Evolutionary conservation across 1,284 basidiomycete genomes (phyloP), one percentile per base, ranked within the genome.

Genomic region (Leccinum insolens): DNA sequence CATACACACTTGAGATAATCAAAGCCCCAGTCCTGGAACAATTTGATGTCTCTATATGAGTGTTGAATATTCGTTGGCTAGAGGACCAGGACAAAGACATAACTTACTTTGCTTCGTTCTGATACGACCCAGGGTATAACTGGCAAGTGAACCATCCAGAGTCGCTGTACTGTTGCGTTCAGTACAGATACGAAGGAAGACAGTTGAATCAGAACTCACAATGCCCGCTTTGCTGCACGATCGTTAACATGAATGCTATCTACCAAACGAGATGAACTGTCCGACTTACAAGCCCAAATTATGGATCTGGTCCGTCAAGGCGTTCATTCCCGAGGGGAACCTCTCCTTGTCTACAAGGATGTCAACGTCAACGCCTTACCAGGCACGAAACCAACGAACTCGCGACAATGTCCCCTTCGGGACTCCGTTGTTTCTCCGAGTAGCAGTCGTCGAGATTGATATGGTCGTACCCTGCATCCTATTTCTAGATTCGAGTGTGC

Each of bases 361-460:
- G 55, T 69, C 62, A 65, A 15, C 9, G 28, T 28, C 15, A 67
- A 11, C 34, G 11, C 60, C 60, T 5, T 22, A 34, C 7, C 17
- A 49, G 8, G n/a, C 4, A 1, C 2, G 25, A 65, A 61, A 60
- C n/a, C n/a, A n/a, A 70, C 75, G 61, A 62, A 82, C 81, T 73
- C 58, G 83, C 85, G 60, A 87, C 78, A 41, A 88, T 82, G 68
- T 84, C 78, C 9, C 87, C 88, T 15, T 72, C 70, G 7, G 77
- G 69, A 65, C 73, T 85, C 49, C 87, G 80, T 57, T 85, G 75
- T 66, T 83, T 86, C 73, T 86, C 83, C 4, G 86, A 82, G 72
- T 86, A 89, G 71, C 87, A 89, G 67, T 88, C 87, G 68, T 89
- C 88, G 57, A 89, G 73, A 69, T 86, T 88, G 63, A 88, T 76